Evolutionary conservation across 2,329 filamentous ascomycete species (phyloP).

Genomic region (Hypoxylon sp.): DNA sequence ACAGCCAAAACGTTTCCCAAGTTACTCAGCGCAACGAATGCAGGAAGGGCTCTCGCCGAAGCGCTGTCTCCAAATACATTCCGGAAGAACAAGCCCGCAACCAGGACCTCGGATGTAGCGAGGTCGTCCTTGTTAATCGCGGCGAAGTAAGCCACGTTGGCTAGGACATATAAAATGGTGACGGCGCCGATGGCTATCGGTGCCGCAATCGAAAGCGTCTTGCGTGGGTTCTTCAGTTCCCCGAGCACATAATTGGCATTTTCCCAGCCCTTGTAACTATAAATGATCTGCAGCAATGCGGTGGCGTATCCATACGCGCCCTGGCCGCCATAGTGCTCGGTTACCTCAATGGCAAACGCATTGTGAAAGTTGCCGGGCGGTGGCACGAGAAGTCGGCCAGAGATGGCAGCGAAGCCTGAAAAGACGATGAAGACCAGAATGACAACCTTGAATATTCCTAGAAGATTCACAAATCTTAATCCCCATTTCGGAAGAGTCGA

Average conservation of each 20-base stretch:
- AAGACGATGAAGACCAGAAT: constrained; percentile 72
- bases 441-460: constrained; percentile 72
- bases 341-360: constrained; percentile 62
- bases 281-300: constrained; percentile 69
- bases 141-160: constrained; percentile 75
- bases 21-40: constrained; percentile 72
- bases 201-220: constrained; percentile 67
- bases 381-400: constrained; percentile 61
- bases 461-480: constrained; percentile 68
- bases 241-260: constrained; percentile 73
- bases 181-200: constrained; percentile 70
- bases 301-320: constrained; percentile 68
- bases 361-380: constrained; percentile 70
- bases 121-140: constrained; percentile 71
- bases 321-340: constrained; percentile 61
- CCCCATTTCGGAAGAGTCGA: constrained; percentile 68
- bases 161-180: constrained; percentile 72
- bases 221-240: constrained; percentile 68
- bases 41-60: constrained; percentile 62
- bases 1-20: constrained; percentile 73
- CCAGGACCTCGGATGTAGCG: constrained; percentile 69
- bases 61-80: constrained; percentile 72
- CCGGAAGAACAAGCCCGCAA: constrained; percentile 71
- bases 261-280: constrained; percentile 74
- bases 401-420: constrained; percentile 69